Conservation (phyloP, 2,329 filamentous ascomycete species). For the Alternaria infectoria region DNA sequence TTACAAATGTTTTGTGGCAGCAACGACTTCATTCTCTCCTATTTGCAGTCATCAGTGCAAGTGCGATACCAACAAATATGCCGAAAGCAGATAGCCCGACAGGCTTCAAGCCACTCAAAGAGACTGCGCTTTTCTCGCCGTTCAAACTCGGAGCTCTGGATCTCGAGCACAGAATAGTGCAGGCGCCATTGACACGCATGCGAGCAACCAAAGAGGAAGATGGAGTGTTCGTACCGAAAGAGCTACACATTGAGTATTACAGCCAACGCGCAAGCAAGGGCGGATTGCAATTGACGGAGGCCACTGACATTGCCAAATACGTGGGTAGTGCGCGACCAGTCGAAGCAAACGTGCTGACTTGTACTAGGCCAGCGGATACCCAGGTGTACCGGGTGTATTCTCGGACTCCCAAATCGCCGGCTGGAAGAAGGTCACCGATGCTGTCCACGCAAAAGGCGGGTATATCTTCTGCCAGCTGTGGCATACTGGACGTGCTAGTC, state of each 20-base stretch:
- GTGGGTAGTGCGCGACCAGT: slow-evolving; percentile 17
- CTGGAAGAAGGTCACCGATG: slow-evolving; percentile 60
- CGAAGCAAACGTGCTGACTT: slow-evolving; percentile 19
- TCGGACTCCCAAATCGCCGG: slow-evolving; percentile 52
- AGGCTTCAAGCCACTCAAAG: slow-evolving; percentile 40
- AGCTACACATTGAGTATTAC: slow-evolving; percentile 60
- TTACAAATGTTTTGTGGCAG: neutral
- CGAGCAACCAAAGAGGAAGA: slow-evolving; percentile 58
- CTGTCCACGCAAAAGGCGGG: slow-evolving; percentile 59
- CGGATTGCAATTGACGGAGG: slow-evolving; percentile 66
- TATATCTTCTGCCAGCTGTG: slow-evolving; percentile 56
- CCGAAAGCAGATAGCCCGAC: slow-evolving; percentile 39
- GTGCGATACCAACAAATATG: slow-evolving; percentile 25
- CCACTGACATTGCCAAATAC: slow-evolving; percentile 51
- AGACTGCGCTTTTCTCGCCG: slow-evolving; percentile 41
- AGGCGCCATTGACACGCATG: slow-evolving; percentile 52
- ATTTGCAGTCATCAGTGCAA: neutral
- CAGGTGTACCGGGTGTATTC: slow-evolving; percentile 42
- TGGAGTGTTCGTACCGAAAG: slow-evolving; percentile 53
- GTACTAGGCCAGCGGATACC: slow-evolving; percentile 48
- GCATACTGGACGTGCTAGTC: slow-evolving; percentile 56
- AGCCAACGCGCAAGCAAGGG: slow-evolving; percentile 60
- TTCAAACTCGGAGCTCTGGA: slow-evolving; percentile 41
- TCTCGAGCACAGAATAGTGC: slow-evolving; percentile 49
- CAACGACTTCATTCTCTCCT: neutral